These are phyloP conservation scores for Vanilla planifolia DNA, from an alignment of 106 monocot genomes.

Conservation along the genomic window DNA sequence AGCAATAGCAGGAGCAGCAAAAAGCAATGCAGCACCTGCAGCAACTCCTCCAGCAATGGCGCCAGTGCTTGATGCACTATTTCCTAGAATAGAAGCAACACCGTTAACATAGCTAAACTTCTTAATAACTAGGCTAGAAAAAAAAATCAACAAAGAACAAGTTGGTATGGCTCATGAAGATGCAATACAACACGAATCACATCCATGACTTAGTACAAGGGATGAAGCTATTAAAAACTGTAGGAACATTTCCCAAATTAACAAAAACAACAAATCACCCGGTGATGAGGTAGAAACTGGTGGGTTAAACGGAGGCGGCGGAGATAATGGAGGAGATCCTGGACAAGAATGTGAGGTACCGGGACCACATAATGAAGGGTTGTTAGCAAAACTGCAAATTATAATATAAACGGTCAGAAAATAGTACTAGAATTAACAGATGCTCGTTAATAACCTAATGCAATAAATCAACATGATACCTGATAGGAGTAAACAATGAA, in stretches of 20 bases:
- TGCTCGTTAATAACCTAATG: not conserved
- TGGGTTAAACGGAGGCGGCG: conserved; percentile 34
- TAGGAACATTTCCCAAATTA: too few relatives aligned
- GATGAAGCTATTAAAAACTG: too few relatives aligned
- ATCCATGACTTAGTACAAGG: too few relatives aligned
- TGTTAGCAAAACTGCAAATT: conserved; percentile 41
- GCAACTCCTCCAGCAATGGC: conserved; percentile 60
- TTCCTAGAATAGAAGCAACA: too few relatives aligned
- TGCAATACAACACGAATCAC: too few relatives aligned
- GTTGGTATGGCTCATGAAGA: too few relatives aligned
- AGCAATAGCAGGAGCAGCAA: conserved; percentile 54
- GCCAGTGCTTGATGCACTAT: conserved; percentile 45
- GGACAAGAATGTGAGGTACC: conserved; percentile 33
- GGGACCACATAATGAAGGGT: conserved; percentile 31
- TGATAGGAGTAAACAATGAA: conserved; percentile 63
- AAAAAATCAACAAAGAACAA: too few relatives aligned
- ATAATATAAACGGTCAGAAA: not conserved
- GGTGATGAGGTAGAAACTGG: conserved; percentile 24
- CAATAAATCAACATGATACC: conserved; percentile 18
- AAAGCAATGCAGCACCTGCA: conserved; percentile 49
- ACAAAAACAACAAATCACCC: too few relatives aligned
- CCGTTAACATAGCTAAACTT: too few relatives aligned
- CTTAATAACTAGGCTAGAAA: too few relatives aligned
- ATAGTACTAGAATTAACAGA: conserved; percentile 8
- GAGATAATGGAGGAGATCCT: conserved; percentile 41